A percentile compares a stretch with the other conserved stretches of the same genome.
Evolutionary conservation across 345 rosid species (phyloP).

Genomic region (Cardamine resedifolia): DNA sequence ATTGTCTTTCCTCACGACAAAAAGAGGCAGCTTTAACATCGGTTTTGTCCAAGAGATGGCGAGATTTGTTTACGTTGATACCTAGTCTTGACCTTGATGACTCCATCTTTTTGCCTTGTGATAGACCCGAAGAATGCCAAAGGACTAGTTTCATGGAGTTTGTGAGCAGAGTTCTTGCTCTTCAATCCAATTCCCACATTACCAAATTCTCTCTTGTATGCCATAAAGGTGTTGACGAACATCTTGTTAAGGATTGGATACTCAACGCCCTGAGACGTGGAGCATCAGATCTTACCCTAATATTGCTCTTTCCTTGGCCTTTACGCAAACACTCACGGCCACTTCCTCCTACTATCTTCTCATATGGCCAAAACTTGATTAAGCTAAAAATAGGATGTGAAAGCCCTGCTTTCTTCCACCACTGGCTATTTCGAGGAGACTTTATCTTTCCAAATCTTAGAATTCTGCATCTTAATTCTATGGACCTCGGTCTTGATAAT

Average conservation of each 20-base stretch:
- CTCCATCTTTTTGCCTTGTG: constrained; percentile 1
- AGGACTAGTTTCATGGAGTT: constrained; percentile 11
- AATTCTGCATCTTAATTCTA: constrained; percentile 11
- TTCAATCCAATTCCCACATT: background rate
- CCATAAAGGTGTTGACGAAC: background rate
- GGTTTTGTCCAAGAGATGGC: constrained; percentile 19
- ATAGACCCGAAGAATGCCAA: background rate
- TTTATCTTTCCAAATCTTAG: constrained; percentile 9
- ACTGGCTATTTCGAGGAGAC: background rate
- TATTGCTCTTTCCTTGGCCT: background rate
- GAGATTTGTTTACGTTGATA: background rate
- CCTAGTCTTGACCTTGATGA: constrained; percentile 5
- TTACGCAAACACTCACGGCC: too few relatives aligned
- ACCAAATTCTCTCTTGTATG: constrained; percentile 9
- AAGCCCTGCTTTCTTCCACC: background rate
- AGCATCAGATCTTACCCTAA: background rate
- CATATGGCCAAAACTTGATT: background rate
- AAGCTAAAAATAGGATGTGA: constrained; percentile 5
- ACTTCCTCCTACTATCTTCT: background rate
- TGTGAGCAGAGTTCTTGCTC: background rate
- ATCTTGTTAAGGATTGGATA: background rate
- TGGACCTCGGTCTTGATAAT: background rate
- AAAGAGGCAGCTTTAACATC: constrained; percentile 4
- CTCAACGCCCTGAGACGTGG: constrained; percentile 10
- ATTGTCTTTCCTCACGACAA: constrained; percentile 15